Conservation (phyloP, 225 moss, liverwort and hornwort species). For the Climacium dendroides region DNA sequence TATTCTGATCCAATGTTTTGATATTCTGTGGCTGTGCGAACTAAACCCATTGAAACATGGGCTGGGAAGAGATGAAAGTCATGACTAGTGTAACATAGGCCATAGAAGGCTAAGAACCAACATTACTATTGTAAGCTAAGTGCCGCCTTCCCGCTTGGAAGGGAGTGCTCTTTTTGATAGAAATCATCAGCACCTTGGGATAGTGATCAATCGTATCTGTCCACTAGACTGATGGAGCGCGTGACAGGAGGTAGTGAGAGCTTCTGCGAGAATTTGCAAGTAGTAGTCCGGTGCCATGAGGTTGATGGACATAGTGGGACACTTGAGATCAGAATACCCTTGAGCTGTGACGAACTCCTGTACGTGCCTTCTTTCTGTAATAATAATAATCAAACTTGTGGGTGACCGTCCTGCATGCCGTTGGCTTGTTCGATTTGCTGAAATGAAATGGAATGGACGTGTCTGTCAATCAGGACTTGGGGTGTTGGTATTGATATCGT, state of each 20-base stretch:
- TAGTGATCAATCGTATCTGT: background rate
- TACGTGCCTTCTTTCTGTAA: background rate
- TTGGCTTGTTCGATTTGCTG: background rate
- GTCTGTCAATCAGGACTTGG: background rate
- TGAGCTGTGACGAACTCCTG: background rate
- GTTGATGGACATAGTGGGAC: background rate
- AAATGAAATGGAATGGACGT: background rate
- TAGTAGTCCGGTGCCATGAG: background rate
- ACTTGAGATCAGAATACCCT: background rate
- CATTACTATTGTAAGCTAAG: background rate
- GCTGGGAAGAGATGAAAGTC: background rate
- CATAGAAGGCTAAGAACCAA: background rate
- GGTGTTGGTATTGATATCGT: background rate
- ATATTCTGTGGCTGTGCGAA: background rate
- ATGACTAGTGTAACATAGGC: constrained; percentile 5
- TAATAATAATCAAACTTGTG: background rate
- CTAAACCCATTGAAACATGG: background rate
- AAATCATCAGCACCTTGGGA: constrained; percentile 10
- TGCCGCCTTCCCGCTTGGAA: constrained; percentile 12
- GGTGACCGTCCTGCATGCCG: background rate
- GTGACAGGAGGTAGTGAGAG: background rate
- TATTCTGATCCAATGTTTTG: background rate
- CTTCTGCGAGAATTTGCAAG: background rate
- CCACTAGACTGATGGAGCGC: constrained; percentile 14
- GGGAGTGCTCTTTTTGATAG: constrained; percentile 8